A percentile compares a stretch with the other conserved stretches of the same genome.
Conservation (phyloP, 1,284 basidiomycete genomes). For the Moesziomyces parantarcticus region DNA sequence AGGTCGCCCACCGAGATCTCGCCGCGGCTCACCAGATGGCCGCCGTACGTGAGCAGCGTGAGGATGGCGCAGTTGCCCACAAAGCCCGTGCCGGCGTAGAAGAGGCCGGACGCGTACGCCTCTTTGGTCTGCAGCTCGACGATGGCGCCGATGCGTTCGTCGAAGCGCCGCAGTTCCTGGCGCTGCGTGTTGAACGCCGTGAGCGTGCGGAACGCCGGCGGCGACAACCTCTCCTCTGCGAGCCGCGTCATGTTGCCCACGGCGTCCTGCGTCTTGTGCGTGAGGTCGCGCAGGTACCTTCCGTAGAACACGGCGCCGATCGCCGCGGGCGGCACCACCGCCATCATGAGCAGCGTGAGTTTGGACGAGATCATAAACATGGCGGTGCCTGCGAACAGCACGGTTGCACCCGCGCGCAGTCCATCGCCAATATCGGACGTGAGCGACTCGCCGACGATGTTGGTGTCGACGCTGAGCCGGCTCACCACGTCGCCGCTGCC, state of each 20-base stretch:
- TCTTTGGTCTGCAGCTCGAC: slow-evolving; percentile 84
- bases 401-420: slow-evolving; percentile 59
- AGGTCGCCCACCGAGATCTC: slow-evolving; percentile 76
- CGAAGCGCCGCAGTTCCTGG: slow-evolving; percentile 75
- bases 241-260: slow-evolving; percentile 89
- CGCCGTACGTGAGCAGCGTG: slow-evolving; percentile 90
- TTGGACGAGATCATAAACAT: slow-evolving; percentile 96
- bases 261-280: slow-evolving; percentile 91
- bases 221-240: slow-evolving; percentile 88
- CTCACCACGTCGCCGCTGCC: slow-evolving; percentile 95
- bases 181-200: slow-evolving; percentile 85
- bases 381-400: slow-evolving; percentile 77
- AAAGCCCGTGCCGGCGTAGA: slow-evolving; percentile 88
- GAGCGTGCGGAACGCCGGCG: slow-evolving; percentile 83
- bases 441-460: slow-evolving; percentile 91
- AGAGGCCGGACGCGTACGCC: slow-evolving; percentile 88
- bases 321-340: slow-evolving; percentile 92
- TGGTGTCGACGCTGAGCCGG: slow-evolving; percentile 88
- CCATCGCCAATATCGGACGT: slow-evolving; percentile 65
- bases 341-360: slow-evolving; percentile 90
- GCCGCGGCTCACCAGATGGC: slow-evolving; percentile 86
- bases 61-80: slow-evolving; percentile 93
- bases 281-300: slow-evolving; percentile 89
- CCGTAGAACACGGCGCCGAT: slow-evolving; percentile 96
- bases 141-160: slow-evolving; percentile 75